phyloP scores from a whole-genome alignment of 192 early-diverging fungal genomes.

The Chytriomyces confervae region DNA sequence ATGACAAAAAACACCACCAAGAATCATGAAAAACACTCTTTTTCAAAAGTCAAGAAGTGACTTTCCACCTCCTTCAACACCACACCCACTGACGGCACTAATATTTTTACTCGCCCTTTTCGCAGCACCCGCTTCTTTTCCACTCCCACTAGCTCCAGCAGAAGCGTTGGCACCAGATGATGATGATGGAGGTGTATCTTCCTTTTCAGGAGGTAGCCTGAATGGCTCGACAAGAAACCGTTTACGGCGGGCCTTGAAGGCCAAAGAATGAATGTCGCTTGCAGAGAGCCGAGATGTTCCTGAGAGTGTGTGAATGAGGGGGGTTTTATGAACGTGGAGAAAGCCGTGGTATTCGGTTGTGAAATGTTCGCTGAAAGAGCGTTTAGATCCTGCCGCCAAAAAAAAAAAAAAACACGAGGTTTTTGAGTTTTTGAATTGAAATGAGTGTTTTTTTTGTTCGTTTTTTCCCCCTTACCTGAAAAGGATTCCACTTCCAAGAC shows the following conservation, averaged over 20 bases:
- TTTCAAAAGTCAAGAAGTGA: too few species aligned
- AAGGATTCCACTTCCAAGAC: conserved; percentile 93
- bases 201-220: conserved; percentile 92
- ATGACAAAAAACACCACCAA: too few species aligned
- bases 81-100: too few species aligned
- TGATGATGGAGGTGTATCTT: conserved; percentile 47
- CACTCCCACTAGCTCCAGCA: conserved; percentile 6
- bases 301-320: conserved; percentile 75
- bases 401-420: neutral
- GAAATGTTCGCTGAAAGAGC: conserved; percentile 49
- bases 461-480: conserved; percentile 48
- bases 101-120: neutral
- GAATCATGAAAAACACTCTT: too few species aligned
- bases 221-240: conserved; percentile 92
- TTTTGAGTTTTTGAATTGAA: neutral
- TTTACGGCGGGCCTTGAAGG: conserved; percentile 88
- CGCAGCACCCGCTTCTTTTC: neutral
- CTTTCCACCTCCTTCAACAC: too few species aligned
- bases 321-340: conserved; percentile 83
- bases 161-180: neutral
- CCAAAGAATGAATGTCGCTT: conserved; percentile 58
- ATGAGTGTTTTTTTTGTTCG: neutral
- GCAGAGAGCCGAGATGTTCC: conserved; percentile 33
- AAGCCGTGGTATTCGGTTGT: conserved; percentile 86
- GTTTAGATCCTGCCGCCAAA: conserved; percentile 23